Conservation (phyloP, 202 grass and related monocot genomes). For the Miscanthus sacchariflorus region DNA sequence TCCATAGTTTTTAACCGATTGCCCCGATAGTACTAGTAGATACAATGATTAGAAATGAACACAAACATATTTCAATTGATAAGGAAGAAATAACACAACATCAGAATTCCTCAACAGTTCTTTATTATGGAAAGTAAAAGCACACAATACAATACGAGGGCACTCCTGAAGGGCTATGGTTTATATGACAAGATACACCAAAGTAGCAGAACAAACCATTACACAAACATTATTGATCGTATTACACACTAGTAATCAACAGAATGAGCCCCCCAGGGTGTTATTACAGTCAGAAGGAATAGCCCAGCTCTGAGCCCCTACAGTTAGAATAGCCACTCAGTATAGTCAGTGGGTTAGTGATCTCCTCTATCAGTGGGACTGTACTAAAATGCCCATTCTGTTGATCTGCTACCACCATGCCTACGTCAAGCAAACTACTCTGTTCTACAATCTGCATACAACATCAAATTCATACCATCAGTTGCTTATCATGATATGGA, state of each 20-base stretch:
- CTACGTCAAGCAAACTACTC: conserved; percentile 64
- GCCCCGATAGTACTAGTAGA: not conserved
- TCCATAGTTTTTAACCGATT: not conserved
- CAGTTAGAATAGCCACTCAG: conserved; percentile 86
- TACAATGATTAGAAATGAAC: not conserved
- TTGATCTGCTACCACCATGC: conserved; percentile 61
- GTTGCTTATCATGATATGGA: not conserved
- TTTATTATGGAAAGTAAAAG: conserved; percentile 40
- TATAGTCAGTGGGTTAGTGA: conserved; percentile 89
- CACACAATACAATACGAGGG: conserved; percentile 51
- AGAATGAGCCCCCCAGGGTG: conserved; percentile 38
- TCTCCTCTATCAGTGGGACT: conserved; percentile 73
- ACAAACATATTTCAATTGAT: conserved; percentile 20
- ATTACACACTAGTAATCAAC: conserved; percentile 56
- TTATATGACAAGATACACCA: conserved; percentile 14
- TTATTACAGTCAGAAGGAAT: conserved; percentile 82
- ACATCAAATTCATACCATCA: conserved; percentile 15
- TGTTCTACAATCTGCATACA: conserved; percentile 92
- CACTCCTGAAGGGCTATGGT: conserved; percentile 49
- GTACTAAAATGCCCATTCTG: conserved; percentile 91
- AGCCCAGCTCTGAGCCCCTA: conserved; percentile 82
- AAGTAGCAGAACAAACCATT: conserved; percentile 44
- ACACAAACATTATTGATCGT: conserved; percentile 42
- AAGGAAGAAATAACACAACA: conserved; percentile 30
- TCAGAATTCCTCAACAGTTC: conserved; percentile 52